Evolutionary conservation across 257 asterid genomes (phyloP), one percentile per base, ranked within the genome.

Genomic region (Fraxinus cuspidata): DNA sequence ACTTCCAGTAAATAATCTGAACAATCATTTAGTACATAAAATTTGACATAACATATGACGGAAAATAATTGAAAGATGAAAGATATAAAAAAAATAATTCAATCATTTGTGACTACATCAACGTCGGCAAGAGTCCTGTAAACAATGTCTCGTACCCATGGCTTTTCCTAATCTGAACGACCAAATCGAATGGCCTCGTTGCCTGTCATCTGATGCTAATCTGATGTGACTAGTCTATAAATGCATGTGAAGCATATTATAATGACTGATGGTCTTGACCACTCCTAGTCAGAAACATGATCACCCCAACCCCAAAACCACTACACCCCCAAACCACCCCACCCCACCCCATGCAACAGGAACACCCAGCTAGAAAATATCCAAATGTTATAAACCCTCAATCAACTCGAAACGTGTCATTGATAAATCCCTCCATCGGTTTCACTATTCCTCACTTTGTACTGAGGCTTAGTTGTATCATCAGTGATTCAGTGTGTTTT

Each of bases 251-350:
- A 2, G 49, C 18, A 42, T 42, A 42, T 11, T 2, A 40, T 42
- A 42, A 42, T 11, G 89, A 85, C 88, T 35, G 75, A 44, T 88
- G 92, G 85, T 73, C 84, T 74, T 85, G 93, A 86, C 88, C 85
- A 75, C 81, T 78, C 89, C 86, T 83, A 83, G 86, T 81, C 87
- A 82, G 83, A 71, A 70, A 76, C 77, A 11, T 47, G 37, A 71
- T 18, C 35, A 0, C 56, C 69, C 0, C 21, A 37, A 16, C 76
- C 49, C 16, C 16, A 40, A 37, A 37, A 0, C 40, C 40, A 0
- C 9, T 6, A 6, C 40, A 35, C 7, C 37, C 34, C 37, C 34
- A 31, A 4, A 2, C 38, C 38, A 34, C 38, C 2, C 40, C 2
- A 38, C 13, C 44, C 44, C 1, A 38, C 3, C 0, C 13, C 38